phyloP scores from a whole-genome alignment of 2,329 filamentous ascomycete species.

The Sordariomycetes sp. region DNA sequence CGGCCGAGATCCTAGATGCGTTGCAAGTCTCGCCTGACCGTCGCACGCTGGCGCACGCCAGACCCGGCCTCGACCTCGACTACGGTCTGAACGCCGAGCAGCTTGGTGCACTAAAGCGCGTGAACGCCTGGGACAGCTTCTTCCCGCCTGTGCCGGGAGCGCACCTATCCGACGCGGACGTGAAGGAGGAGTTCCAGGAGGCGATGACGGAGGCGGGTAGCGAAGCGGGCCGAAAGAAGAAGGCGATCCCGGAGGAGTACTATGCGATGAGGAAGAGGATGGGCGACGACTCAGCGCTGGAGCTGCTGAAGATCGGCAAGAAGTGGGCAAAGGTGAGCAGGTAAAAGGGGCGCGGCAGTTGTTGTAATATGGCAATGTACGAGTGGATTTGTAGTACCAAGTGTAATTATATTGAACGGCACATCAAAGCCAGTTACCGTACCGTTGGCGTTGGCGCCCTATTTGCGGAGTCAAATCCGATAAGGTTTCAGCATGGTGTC shows the following conservation, averaged over 20 bases:
- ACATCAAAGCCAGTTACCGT: too few species aligned
- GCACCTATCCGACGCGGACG: neutral
- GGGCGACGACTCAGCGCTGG: conserved; percentile 6
- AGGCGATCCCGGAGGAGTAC: conserved; percentile 14
- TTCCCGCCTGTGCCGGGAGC: conserved; percentile 34
- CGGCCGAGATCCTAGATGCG: conserved; percentile 62
- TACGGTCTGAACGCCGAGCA: conserved; percentile 47
- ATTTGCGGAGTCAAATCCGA: too few species aligned
- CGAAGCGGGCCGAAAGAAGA: conserved; percentile 12
- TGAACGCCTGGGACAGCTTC: conserved; percentile 30
- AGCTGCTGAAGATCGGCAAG: too few species aligned
- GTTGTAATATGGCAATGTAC: too few species aligned
- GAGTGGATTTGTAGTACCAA: too few species aligned
- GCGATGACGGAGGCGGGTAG: neutral
- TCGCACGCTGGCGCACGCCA: conserved; percentile 55
- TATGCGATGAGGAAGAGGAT: conserved; percentile 19
- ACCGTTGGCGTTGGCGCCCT: too few species aligned
- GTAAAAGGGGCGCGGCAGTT: too few species aligned
- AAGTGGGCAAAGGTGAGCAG: conserved; percentile 6
- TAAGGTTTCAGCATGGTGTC: too few species aligned
- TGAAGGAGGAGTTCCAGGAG: conserved; percentile 1
- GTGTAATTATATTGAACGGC: too few species aligned
- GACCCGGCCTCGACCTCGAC: conserved; percentile 51
- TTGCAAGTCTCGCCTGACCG: conserved; percentile 59
- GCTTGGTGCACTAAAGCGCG: conserved; percentile 20